Evolutionary conservation across 768 basidiomycete genomes (phyloP).

Genomic region (Amanita phalloides): DNA sequence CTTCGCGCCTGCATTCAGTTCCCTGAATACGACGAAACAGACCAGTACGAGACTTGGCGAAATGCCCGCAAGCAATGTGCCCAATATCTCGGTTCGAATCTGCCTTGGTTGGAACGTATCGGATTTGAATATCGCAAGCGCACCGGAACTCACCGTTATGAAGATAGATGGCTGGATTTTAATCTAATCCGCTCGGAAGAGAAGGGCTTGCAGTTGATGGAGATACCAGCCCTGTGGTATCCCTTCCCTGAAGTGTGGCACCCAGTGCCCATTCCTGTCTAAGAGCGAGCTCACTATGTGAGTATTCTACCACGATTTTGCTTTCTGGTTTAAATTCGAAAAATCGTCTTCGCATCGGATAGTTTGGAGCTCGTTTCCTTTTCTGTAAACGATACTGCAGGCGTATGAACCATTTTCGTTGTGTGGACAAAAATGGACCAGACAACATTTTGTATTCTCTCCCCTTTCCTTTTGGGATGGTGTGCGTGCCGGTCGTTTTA

Average conservation of each 20-base stretch:
- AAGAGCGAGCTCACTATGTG: background rate
- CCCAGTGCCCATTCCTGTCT: conserved; percentile 8
- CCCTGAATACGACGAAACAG: conserved; percentile 23
- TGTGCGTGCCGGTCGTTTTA: background rate
- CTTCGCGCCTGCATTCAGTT: conserved; percentile 28
- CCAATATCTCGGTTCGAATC: conserved; percentile 20
- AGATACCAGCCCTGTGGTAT: conserved; percentile 26
- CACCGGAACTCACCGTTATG: conserved; percentile 26
- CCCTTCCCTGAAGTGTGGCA: conserved; percentile 31
- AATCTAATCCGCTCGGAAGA: conserved; percentile 18
- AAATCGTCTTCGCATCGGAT: background rate
- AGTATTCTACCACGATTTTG: background rate
- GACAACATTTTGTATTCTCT: background rate
- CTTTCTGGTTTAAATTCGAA: background rate
- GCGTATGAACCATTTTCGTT: background rate
- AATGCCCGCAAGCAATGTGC: conserved; percentile 24
- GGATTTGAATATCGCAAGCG: conserved; percentile 32
- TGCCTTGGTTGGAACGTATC: conserved; percentile 20
- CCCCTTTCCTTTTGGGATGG: background rate
- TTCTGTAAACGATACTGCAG: conserved; percentile 1
- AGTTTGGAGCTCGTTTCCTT: background rate
- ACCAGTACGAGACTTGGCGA: conserved; percentile 20
- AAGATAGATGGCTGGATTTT: conserved; percentile 33
- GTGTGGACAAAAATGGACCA: background rate
- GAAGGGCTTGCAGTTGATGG: conserved; percentile 14